Conservation (phyloP, 495 filamentous ascomycete genomes). For the Aspergillus haitiensis region DNA sequence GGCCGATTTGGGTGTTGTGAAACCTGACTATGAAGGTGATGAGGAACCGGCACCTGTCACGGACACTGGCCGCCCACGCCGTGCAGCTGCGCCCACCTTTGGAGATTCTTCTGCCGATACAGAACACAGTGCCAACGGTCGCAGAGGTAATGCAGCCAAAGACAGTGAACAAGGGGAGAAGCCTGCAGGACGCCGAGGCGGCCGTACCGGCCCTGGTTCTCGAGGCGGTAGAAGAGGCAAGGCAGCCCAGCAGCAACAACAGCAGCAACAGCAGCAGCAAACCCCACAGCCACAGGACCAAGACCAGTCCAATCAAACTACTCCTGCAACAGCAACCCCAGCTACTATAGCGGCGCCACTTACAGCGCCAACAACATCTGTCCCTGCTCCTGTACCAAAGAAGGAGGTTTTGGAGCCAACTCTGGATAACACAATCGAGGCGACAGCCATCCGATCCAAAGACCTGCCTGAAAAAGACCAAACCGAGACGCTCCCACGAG, state of each 20-base stretch:
- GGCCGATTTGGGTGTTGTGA: slow-evolving; percentile 63
- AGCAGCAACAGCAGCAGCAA: slow-evolving; percentile 23
- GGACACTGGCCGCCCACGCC: slow-evolving; percentile 66
- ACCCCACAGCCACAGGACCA: slow-evolving; percentile 32
- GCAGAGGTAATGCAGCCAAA: slow-evolving; percentile 48
- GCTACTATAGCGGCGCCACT: slow-evolving; percentile 1
- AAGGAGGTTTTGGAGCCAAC: slow-evolving; percentile 33
- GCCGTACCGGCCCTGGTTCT: slow-evolving; percentile 39
- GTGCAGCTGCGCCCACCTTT: slow-evolving; percentile 71
- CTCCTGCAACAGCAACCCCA: slow-evolving; percentile 19
- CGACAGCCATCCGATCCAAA: slow-evolving; percentile 17
- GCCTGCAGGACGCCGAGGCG: slow-evolving; percentile 49
- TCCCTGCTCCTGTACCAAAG: slow-evolving; percentile 30
- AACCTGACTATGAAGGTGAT: slow-evolving; percentile 57
- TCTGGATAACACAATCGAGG: slow-evolving; percentile 32
- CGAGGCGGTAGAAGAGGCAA: slow-evolving; percentile 42
- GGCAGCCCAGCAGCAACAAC: slow-evolving; percentile 32
- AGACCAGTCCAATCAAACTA: slow-evolving; percentile 25
- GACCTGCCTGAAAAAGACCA: slow-evolving; percentile 33
- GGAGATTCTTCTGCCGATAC: slow-evolving; percentile 60
- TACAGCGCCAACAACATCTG: slow-evolving; percentile 27
- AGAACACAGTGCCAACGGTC: slow-evolving; percentile 38
- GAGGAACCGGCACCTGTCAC: slow-evolving; percentile 56
- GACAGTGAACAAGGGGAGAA: slow-evolving; percentile 60
- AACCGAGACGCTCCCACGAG: slow-evolving; percentile 27